These are phyloP conservation scores for Populus hybrid DNA, from an alignment of 441 rosid species.

Conservation along the genomic window DNA sequence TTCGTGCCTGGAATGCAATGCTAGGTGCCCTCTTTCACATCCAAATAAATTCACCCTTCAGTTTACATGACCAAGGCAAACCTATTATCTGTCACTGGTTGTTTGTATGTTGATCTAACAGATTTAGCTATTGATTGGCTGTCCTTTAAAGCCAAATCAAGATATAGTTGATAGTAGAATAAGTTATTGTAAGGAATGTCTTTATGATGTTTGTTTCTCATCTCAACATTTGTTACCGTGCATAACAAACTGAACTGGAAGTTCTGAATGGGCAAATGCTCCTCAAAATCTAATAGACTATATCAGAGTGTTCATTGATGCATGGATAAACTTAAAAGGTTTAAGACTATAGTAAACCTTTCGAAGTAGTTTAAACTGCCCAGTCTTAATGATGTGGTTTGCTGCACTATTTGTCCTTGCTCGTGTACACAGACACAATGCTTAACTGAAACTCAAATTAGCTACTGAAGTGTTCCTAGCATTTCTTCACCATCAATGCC, in stretches of 20 bases:
- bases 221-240: background rate
- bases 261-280: background rate
- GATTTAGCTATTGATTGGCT: background rate
- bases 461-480: background rate
- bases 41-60: background rate
- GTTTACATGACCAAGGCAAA: slow-evolving; percentile 3
- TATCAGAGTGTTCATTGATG: background rate
- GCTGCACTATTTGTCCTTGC: background rate
- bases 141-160: background rate
- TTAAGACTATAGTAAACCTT: background rate
- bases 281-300: background rate
- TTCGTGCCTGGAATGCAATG: background rate
- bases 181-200: background rate
- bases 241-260: background rate
- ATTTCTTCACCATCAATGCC: background rate
- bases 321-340: background rate
- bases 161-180: background rate
- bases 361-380: background rate
- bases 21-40: background rate
- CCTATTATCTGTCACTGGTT: background rate
- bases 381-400: background rate
- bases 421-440: background rate
- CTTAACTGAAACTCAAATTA: background rate
- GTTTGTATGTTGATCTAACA: background rate
- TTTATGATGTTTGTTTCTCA: background rate